Base-by-base conservation (phyloP, 2,329 filamentous ascomycete genomes). In the Sporothrix schenckii region DNA sequence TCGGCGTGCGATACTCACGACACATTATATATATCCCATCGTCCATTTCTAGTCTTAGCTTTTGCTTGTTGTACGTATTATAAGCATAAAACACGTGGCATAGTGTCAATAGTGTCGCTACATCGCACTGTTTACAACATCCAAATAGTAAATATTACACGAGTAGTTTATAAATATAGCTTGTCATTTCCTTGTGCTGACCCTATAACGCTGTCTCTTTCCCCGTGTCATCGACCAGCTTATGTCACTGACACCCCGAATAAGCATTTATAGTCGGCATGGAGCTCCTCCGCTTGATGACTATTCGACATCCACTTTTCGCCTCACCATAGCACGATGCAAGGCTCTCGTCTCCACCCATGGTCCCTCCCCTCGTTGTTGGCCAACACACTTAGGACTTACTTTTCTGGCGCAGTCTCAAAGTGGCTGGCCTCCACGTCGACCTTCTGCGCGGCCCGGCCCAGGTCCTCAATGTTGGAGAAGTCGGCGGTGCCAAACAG, bases 401-500 rank as follows among this genome's bases (percentile, higher is more conserved):
- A n/a, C 30, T 60, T 50, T 27, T 50, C 50, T 11, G 11, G 24
- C 34, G 52, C 19, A 10, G 19, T 58, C 49, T 70, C 71, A 7
- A 70, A 30, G 47, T 72, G 71, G 21, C 49, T 56, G 3, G 66
- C 60, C 63, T 71, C 72, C 6, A 52, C 34, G 7, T 72, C 72
- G 34, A n/a, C 34, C 24, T 73, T 69, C 47, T 74, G 70, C 6
- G 63, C 68, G 10, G 70, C 72, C 16, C 34, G 47, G 21, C 72
- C 74, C 10, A 74, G 69, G n/a, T 74, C 74, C 21, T 74, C 72
- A 1, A 75, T 52, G 54, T 72, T 72, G 13, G 72, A 73, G 66
- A 75, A 74, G 56, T 75, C 72, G 24, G 74, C 71, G 9, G 72
- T 70, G 19, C 75, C 75, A 68, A 76, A 76, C 50, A 76, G 72